Evolutionary conservation across 805 yeast species (phyloP).

Genomic region (Saccharomycopsis guyanensis): DNA sequence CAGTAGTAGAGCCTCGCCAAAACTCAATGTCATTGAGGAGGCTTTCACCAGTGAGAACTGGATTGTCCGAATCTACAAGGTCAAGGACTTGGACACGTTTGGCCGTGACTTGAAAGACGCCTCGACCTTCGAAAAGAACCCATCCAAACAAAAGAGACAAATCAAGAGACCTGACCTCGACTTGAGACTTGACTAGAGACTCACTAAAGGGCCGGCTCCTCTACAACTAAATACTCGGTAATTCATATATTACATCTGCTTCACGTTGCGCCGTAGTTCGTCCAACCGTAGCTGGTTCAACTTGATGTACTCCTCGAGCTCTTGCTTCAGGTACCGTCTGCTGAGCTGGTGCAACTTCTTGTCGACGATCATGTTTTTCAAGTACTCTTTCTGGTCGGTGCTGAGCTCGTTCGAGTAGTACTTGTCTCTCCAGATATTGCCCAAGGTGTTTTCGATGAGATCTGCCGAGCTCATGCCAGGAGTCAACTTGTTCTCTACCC

Average conservation of each 20-base stretch:
- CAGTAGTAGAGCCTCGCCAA: conserved; percentile 39
- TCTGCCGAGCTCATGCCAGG: not conserved
- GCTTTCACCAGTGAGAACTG: conserved; percentile 94
- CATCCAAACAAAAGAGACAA: conserved; percentile 34
- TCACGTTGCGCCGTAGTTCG: conserved; percentile 7
- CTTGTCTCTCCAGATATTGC: conserved; percentile 9
- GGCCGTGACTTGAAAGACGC: conserved; percentile 72
- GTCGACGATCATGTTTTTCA: conserved; percentile 1
- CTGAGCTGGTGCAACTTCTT: conserved; percentile 3
- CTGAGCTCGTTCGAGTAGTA: conserved; percentile 10
- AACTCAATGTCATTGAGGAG: conserved; percentile 78
- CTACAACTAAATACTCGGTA: not conserved
- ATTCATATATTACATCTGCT: not conserved
- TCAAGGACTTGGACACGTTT: conserved; percentile 77
- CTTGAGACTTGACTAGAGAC: conserved; percentile 28
- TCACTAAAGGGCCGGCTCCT: not conserved
- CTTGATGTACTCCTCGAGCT: conserved; percentile 16
- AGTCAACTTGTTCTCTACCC: conserved; percentile 12
- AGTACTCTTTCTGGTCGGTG: conserved; percentile 11
- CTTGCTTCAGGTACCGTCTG: conserved; percentile 15
- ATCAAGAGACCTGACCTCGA: conserved; percentile 50
- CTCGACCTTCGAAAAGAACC: conserved; percentile 41
- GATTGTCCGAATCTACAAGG: conserved; percentile 90
- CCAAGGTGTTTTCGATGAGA: not conserved
- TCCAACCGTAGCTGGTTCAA: conserved; percentile 13